Evolutionary conservation across 2,329 filamentous ascomycete species (phyloP), one percentile per base, ranked within the genome.

Genomic region (Aspergillus caelatus): DNA sequence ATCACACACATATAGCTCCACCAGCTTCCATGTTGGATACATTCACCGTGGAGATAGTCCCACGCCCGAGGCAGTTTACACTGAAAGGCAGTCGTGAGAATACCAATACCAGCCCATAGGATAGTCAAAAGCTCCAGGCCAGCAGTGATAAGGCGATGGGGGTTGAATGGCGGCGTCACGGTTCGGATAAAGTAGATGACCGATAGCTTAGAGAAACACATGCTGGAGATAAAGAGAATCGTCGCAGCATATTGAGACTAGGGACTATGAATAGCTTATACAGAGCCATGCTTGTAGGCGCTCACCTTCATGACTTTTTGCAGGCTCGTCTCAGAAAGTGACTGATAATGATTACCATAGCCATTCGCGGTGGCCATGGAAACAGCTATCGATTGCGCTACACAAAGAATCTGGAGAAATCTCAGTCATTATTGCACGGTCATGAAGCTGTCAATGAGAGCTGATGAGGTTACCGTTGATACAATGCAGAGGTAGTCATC

Each of bases 181-280:
- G 65, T 66, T 32, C 62, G 65, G 28, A 75, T 66, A 36, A 75
- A 70, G 26, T 69, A 59, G n/a, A 71, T 45, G 8, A 73, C 58
- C 8, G 72, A 69, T 3, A 71, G 59, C 55, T 75, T 74, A 2
- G 72, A 74, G 36, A 64, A 67, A 19, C 53, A 62, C 36, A 74
- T 64, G 57, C 62, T 67, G 48, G 57, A 10, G n/a, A 74, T 67
- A 34, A 66, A 71, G 1, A 75, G 61, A 3, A 74, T 57, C 8
- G 67, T 63, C 1, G 70, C 66, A 45, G 68, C 67, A 57, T 74
- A 75, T 52, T 66, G 63, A 9, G 66, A 58, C 70, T 75, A 61
- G 4, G 8, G 1, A 28, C 14, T 10, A 28, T 45, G 52, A 58
- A 41, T 34, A 11, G 9, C 9, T 21, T 12, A 41, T 3, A 10